Percentiles rank a stretch among this genome's conserved stretches.
Evolutionary conservation across 2,329 filamentous ascomycete genomes (phyloP).

Genomic region (Cladophialophora carrionii): DNA sequence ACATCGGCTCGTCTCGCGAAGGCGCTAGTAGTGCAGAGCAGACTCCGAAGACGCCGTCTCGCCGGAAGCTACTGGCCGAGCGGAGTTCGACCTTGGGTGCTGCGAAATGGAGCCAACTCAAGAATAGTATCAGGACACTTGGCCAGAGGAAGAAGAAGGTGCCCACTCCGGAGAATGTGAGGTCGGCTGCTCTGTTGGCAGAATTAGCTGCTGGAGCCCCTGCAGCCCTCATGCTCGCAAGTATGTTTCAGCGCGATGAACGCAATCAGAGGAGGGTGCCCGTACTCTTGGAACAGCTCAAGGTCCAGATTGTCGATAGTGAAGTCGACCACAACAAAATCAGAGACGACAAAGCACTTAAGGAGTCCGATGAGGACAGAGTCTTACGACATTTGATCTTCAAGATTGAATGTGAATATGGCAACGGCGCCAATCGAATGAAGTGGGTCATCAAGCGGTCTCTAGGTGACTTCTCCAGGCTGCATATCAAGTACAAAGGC

Average conservation of each 20-base stretch:
- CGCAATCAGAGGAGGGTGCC: conserved; percentile 94
- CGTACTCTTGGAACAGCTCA: conserved; percentile 91
- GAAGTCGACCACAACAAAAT: conserved; percentile 60
- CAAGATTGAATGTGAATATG: conserved; percentile 91
- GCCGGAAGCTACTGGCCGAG: conserved; percentile 55
- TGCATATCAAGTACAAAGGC: conserved; percentile 92
- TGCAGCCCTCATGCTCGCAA: conserved; percentile 89
- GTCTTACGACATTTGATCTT: conserved; percentile 78
- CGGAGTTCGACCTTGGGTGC: conserved; percentile 71
- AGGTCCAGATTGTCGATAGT: conserved; percentile 83
- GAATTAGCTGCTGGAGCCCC: conserved; percentile 91
- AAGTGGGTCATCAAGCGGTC: conserved; percentile 90
- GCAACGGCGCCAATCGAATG: conserved; percentile 93
- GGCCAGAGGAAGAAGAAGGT: conserved; percentile 81
- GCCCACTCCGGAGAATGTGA: conserved; percentile 83
- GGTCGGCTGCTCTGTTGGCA: conserved; percentile 94
- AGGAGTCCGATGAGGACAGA: conserved; percentile 23
- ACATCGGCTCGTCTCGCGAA: conserved; percentile 62
- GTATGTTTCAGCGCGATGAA: conserved; percentile 97
- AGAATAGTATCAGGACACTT: conserved; percentile 80
- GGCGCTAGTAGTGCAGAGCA: conserved; percentile 29
- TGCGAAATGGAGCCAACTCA: conserved; percentile 90
- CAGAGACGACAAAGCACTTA: conserved; percentile 32
- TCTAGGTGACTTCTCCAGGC: conserved; percentile 84
- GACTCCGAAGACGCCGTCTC: conserved; percentile 38